Evolutionary conservation across 208 protist genomes (phyloP), one percentile per base, ranked within the genome.

Genomic region (Porcisia hertigi): DNA sequence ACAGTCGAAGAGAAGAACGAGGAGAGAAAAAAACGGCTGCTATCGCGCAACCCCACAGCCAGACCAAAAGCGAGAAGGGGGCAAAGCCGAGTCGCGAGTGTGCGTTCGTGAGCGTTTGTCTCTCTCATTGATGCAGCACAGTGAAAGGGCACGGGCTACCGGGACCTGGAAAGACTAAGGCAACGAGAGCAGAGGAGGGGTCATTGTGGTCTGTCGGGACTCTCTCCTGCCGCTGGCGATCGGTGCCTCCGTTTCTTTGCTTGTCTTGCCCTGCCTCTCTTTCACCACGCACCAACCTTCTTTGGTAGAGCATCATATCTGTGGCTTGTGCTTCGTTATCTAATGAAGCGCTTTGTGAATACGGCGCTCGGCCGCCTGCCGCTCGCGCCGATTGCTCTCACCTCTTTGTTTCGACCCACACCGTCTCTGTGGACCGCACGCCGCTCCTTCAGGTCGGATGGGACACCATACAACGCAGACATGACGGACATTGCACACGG

Each of bases 381-480:
- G 62, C 62, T 52, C 0, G 62, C 49, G 16, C 8, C 57, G 18
- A 12, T 39, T 3, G 12, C 45, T 0, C 16, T 57, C 39, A 43
- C 72, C 23, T 25, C 43, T 18, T 39, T 47, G 34, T 52, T 67
- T n/a, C 55, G 36, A 12, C 14, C 57, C 30, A 43, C 1, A 18
- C 58, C 69, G 30, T 57, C 72, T 14, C 34, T 85, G 52, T 73
- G 69, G 76, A 74, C 25, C 23, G 45, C 80, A 16, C 80, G 84
- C 43, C 89, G 89, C 43, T 77, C 57, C 58, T 96, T 96, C 82
- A 83, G 84, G 64, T 88, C 86, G 7, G 87, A 96, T 65, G 88
- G 87, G 18, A 91, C 81, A 34, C 82, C 85, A 30, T 93, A 97
- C 81, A 93, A 94, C 75, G 81, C 76, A 20, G 91, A 93, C 6